Base-by-base conservation (phyloP, 2,329 filamentous ascomycete genomes). In the Nectriaceae sp. region DNA sequence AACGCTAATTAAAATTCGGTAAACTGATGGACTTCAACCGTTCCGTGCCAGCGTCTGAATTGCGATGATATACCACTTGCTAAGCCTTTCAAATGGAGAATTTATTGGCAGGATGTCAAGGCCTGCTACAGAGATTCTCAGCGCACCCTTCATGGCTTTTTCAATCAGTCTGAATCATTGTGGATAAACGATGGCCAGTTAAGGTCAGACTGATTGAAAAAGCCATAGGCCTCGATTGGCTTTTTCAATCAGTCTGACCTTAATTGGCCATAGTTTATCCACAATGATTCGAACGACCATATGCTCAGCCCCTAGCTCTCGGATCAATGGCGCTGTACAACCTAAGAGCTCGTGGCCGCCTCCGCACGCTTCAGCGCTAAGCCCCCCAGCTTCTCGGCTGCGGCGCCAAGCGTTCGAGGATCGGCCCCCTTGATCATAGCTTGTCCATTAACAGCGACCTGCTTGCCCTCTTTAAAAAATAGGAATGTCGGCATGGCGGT, bases 401-500 rank as follows among this genome's bases (percentile, higher is more conserved):
- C 70, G 4, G 64, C 64, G 5, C 56, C 60, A 16, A 73, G 54
- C 6, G 50, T 51, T 11, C 48, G 36, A 1, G 62, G 63, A 26
- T 72, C 64, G 2, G 69, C 70, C 11, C 70, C 70, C 47, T 61
- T 64, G 51, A 72, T 65, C 47, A 59, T 53, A 8, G 59, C 54
- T 59, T 66, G 35, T 64, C 62, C 18, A 67, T 62, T 45, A 64
- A 63, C 31, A 56, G 62, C 53, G 35, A 61, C 56, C 20, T 65
- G 59, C 33, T 65, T 54, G 21, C 56, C 59, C 56, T 87, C 74
- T 80, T 92, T 91, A 84, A 93, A 96, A 68, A 96, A 75, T 48
- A 89, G 63, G 73, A 97, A 97, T 11, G 91, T 96, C 42, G 93
- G 93, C 93, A 97, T 97, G 70, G 92, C 90, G 63, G 88, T 84